A percentile compares a stretch with the other conserved stretches of the same genome.
Evolutionary conservation across 179 eudicot species (phyloP).

Genomic region (Monotropa hypopitys): DNA sequence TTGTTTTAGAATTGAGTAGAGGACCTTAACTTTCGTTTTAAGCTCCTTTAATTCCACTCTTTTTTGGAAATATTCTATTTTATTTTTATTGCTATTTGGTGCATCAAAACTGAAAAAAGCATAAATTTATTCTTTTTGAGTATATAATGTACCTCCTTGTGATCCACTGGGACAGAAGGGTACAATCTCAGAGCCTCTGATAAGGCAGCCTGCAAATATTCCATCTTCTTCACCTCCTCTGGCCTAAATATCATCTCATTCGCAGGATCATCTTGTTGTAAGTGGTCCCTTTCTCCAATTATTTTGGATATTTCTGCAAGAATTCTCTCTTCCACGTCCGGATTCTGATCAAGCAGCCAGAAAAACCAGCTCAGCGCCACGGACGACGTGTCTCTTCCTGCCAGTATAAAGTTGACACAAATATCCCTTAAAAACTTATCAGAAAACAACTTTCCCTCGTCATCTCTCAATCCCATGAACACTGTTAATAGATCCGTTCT

Average conservation of each 20-base stretch:
- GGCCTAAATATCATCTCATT: slow-evolving; percentile 34
- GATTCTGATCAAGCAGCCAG: slow-evolving; percentile 64
- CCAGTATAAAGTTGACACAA: slow-evolving; percentile 83
- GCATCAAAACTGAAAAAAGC: not conserved
- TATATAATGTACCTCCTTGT: slow-evolving; percentile 58
- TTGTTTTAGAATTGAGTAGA: too few species aligned
- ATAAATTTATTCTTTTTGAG: not conserved
- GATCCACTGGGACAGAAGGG: slow-evolving; percentile 96
- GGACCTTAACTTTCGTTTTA: too few species aligned
- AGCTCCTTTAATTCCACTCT: too few species aligned
- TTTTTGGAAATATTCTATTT: not conserved
- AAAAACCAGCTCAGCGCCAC: slow-evolving; percentile 98
- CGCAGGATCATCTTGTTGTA: not conserved
- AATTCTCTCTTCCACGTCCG: slow-evolving; percentile 55
- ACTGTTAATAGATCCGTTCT: slow-evolving; percentile 67
- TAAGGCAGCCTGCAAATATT: slow-evolving; percentile 74
- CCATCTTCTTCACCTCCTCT: slow-evolving; percentile 88
- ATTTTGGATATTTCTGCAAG: slow-evolving; percentile 45
- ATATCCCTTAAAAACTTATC: slow-evolving; percentile 71
- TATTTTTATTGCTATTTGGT: not conserved
- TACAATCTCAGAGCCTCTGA: slow-evolving; percentile 94
- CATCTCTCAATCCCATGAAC: slow-evolving; percentile 67
- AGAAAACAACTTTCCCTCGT: slow-evolving; percentile 38
- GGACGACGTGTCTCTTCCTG: slow-evolving; percentile 92
- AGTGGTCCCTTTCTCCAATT: slow-evolving; percentile 26